A percentile compares a stretch with the other conserved stretches of the same genome.
These are phyloP conservation scores for Solanum boliviense DNA, from an alignment of 257 asterid genomes.

Conservation along the genomic window DNA sequence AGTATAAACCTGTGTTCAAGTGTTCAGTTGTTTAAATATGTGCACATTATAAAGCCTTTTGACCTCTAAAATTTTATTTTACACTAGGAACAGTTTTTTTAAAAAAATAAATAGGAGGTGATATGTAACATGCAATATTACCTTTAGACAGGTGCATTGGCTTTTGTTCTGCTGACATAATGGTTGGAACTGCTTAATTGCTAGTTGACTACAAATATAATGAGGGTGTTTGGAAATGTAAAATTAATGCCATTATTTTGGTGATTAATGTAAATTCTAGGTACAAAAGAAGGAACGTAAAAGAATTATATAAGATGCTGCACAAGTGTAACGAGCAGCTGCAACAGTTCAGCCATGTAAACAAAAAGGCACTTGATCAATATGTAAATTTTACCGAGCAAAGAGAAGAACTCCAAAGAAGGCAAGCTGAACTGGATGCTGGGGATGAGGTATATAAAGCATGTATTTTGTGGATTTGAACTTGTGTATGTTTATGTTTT, in stretches of 20 bases:
- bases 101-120: neutral
- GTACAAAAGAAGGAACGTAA: conserved; percentile 61
- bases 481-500: neutral
- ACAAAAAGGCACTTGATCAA: conserved; percentile 95
- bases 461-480: neutral
- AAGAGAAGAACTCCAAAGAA: conserved; percentile 84
- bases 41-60: neutral
- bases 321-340: conserved; percentile 94
- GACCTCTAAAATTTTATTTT: neutral
- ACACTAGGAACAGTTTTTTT: neutral
- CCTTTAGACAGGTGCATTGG: neutral
- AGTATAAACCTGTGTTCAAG: neutral
- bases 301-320: conserved; percentile 76
- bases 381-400: conserved; percentile 96
- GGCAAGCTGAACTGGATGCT: conserved; percentile 94
- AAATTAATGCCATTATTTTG: neutral
- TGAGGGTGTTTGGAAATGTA: neutral
- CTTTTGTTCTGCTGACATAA: neutral
- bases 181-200: neutral
- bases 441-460: conserved; percentile 77
- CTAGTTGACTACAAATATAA: neutral
- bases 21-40: neutral
- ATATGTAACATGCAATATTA: neutral
- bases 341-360: conserved; percentile 92
- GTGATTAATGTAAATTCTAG: conserved; percentile 24